Evolutionary conservation across 1,284 basidiomycete genomes (phyloP).

Genomic region (Rhodotorula sp.): DNA sequence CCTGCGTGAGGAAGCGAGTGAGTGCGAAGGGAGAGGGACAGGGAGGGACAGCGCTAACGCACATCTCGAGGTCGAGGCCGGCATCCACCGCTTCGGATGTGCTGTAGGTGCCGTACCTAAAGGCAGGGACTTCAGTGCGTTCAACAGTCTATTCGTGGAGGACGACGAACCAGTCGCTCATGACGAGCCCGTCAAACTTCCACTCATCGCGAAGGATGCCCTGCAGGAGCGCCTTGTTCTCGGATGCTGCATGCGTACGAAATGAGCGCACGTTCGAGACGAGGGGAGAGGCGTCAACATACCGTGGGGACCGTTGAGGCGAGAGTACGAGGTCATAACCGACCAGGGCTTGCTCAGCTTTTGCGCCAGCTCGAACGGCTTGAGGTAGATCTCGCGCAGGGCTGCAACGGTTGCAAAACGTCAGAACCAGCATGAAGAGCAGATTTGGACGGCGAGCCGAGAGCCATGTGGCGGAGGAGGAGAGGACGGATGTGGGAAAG

Average conservation of each 20-base stretch:
- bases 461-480: too few species aligned
- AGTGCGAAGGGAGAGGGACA: not conserved
- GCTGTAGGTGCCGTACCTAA: constrained; percentile 55
- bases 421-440: too few species aligned
- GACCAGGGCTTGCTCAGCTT: constrained; percentile 59
- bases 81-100: constrained; percentile 68
- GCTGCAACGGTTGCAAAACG: too few species aligned
- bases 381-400: constrained; percentile 75
- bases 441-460: too few species aligned
- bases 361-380: constrained; percentile 79
- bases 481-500: too few species aligned
- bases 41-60: not conserved
- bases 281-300: not conserved
- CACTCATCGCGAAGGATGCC: constrained; percentile 67
- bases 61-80: constrained; percentile 76
- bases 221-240: constrained; percentile 61
- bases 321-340: constrained; percentile 48
- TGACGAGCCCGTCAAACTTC: constrained; percentile 60
- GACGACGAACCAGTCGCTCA: constrained; percentile 45
- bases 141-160: too few species aligned
- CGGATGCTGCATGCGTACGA: constrained; percentile 69
- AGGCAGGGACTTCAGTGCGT: not conserved
- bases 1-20: constrained; percentile 41
- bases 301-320: constrained; percentile 2
- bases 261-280: constrained; percentile 50